Percentiles rank a stretch among this genome's conserved stretches.
Evolutionary conservation across 306 rosid genomes (phyloP).

Genomic region (Dicorynia guianensis): DNA sequence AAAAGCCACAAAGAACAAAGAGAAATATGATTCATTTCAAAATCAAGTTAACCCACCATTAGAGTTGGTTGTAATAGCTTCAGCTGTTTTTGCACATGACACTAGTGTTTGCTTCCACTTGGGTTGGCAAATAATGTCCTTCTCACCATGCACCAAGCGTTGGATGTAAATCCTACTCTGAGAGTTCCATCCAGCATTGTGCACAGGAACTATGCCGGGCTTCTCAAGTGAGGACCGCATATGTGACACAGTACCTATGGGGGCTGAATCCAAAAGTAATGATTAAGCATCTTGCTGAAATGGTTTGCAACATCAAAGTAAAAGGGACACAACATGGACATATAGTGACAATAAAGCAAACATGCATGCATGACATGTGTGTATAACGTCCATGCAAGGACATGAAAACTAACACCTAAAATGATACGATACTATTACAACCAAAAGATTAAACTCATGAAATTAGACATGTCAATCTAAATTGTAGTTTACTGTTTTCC

Average conservation of each 20-base stretch:
- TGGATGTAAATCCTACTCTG: conserved; percentile 47
- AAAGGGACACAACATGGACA: not conserved
- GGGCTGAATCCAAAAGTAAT: conserved; percentile 44
- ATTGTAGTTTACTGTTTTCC: not conserved
- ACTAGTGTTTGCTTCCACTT: conserved; percentile 51
- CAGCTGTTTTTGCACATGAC: conserved; percentile 67
- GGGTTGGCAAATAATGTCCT: conserved; percentile 45
- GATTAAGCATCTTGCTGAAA: conserved; percentile 17
- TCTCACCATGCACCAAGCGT: conserved; percentile 48
- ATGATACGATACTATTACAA: not conserved
- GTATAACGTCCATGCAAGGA: not conserved
- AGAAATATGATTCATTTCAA: conserved; percentile 3
- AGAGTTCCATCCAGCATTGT: conserved; percentile 45
- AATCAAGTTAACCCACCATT: conserved; percentile 55
- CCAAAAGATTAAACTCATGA: not conserved
- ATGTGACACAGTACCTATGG: conserved; percentile 49
- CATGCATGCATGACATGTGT: conserved; percentile 13
- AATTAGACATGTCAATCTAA: not conserved
- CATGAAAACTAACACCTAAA: not conserved
- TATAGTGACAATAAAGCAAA: conserved; percentile 11
- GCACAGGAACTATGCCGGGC: conserved; percentile 50
- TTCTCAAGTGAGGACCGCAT: conserved; percentile 60
- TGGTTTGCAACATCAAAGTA: not conserved
- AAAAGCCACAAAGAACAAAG: conserved; percentile 1
- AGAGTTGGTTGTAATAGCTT: conserved; percentile 51